Conservation (phyloP, 352 stramenopile species). For the Phytophthora sp. region DNA sequence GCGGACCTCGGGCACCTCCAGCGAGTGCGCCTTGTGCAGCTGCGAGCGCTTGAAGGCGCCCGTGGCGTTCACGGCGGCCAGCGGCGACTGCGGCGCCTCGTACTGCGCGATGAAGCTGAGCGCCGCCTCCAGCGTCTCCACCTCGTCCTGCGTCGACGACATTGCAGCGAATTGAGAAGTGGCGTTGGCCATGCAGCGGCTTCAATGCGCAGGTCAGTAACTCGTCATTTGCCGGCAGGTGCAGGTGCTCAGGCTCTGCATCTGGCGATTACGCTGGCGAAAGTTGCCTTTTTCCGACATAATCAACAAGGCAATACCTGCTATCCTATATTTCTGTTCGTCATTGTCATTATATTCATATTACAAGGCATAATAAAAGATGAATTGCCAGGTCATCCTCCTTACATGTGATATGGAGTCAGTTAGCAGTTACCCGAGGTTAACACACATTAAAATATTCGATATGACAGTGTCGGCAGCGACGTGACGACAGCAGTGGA, state of each 20-base stretch:
- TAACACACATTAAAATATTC: too few species aligned
- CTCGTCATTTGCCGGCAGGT: conserved; percentile 2
- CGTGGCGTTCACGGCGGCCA: conserved; percentile 16
- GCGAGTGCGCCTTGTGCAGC: conserved; percentile 26
- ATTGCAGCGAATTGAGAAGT: conserved; percentile 16
- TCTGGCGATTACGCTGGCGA: conserved; percentile 7
- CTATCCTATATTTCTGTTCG: too few species aligned
- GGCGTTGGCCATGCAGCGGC: neutral
- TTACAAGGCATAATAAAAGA: neutral
- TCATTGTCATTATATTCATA: too few species aligned
- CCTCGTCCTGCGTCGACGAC: conserved; percentile 15
- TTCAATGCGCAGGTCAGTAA: neutral
- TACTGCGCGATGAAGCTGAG: conserved; percentile 34
- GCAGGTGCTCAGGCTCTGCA: neutral
- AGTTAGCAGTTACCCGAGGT: too few species aligned
- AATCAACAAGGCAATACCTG: conserved; percentile 6
- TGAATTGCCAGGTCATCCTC: too few species aligned
- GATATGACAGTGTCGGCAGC: too few species aligned
- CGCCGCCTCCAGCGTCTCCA: conserved; percentile 27
- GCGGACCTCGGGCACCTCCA: conserved; percentile 23
- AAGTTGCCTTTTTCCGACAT: neutral
- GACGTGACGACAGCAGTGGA: neutral
- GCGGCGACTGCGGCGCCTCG: conserved; percentile 4
- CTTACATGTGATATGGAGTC: too few species aligned
- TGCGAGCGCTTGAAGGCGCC: conserved; percentile 22